These are phyloP conservation scores for Backusella circina DNA, from an alignment of 192 early-diverging fungal genomes.

Conservation along the genomic window DNA sequence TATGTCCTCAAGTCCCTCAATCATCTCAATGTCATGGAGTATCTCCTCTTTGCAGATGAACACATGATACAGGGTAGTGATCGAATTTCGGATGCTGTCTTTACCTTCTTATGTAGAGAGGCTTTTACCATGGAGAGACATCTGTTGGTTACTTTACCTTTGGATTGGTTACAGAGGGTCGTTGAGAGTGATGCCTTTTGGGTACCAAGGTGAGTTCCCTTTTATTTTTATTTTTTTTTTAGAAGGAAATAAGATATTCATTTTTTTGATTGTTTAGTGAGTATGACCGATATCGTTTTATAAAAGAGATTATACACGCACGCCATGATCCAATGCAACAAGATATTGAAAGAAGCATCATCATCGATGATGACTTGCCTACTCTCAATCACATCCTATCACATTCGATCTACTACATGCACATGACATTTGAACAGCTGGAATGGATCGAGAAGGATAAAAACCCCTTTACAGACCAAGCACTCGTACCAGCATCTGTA, in stretches of 20 bases:
- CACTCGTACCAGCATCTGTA: conserved; percentile 32
- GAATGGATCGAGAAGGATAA: conserved; percentile 36
- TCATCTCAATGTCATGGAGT: conserved; percentile 32
- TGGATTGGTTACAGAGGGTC: conserved; percentile 41
- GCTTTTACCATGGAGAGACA: conserved; percentile 37
- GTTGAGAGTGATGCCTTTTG: conserved; percentile 54
- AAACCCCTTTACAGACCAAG: conserved; percentile 30
- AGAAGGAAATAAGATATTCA: neutral
- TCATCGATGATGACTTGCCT: neutral
- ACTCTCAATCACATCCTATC: conserved; percentile 34
- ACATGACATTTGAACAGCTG: conserved; percentile 53
- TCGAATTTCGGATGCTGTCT: conserved; percentile 44
- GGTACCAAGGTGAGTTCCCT: conserved; percentile 39
- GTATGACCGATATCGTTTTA: conserved; percentile 51
- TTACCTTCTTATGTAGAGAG: conserved; percentile 51
- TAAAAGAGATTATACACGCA: conserved; percentile 16
- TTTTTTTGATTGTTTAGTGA: conserved; percentile 22
- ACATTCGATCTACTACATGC: conserved; percentile 45
- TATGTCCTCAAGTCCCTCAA: conserved; percentile 28
- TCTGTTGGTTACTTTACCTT: conserved; percentile 35
- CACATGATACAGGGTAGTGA: conserved; percentile 37
- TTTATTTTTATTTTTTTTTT: neutral
- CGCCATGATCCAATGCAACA: conserved; percentile 11
- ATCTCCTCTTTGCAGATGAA: conserved; percentile 41
- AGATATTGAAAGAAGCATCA: neutral